Evolutionary conservation across 148 eudicot genomes (phyloP), one percentile per base, ranked within the genome.

Genomic region (Gaultheria prostrata): DNA sequence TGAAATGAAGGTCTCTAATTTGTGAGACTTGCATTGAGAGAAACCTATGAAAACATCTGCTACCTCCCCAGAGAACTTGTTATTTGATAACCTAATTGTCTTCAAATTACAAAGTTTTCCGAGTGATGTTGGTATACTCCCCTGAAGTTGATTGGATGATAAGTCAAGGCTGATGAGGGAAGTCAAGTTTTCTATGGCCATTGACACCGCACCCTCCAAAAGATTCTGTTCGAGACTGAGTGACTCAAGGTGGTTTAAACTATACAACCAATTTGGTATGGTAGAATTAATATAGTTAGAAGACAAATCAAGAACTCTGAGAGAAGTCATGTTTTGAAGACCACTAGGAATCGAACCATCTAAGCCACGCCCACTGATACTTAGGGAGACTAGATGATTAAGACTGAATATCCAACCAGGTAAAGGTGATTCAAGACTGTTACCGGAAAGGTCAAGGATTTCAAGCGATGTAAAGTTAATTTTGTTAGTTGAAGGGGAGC

Each of bases 91-190:
- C 3, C 0, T 9, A 51, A 85, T 57, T 0, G 1, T 0, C 71
- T 45, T 82, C 57, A 39, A 39, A 5, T 39, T 39, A 39, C 43
- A 39, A 39, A 39, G 43, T 39, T 39, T 39, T 39, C 6, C 43
- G 43, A 39, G 43, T 39, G 43, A 5, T 39, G 43, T 39, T 39
- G 43, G 43, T 39, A 39, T 39, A 39, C 7, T 39, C 43, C 43
- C 43, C 6, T 39, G 6, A 39, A 39, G 43, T 39, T 39, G 43
- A 39, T 39, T 39, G 6, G 1, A 4, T 0, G 50, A 17, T 30
- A 86, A 33, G 59, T 86, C 82, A 30, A 86, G 77, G 12, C 11
- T 53, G 5, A 9, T 15, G 10, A 86, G 85, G 63, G 85, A 78
- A 50, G 59, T 82, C 46, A 82, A 49, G 24, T 82, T 82, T 51